Evolutionary conservation across 2,329 filamentous ascomycete species (phyloP).

Genomic region (Amauroascus niger): DNA sequence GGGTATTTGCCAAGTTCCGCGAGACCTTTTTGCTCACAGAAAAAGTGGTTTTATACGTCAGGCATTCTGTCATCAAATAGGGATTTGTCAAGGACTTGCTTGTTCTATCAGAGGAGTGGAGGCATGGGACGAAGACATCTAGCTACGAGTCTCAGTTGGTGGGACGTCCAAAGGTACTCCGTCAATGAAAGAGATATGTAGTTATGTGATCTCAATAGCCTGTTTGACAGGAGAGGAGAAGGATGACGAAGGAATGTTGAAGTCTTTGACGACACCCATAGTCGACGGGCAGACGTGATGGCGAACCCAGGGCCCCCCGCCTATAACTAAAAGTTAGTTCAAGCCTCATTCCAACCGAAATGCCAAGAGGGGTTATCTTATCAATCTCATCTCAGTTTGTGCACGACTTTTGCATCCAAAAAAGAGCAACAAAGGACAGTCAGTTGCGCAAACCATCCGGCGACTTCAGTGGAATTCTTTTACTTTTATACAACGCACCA

Average conservation of each 20-base stretch:
- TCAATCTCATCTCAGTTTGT: background rate
- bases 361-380: background rate
- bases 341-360: no score
- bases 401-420: no score
- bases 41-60: background rate
- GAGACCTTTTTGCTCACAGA: constrained; percentile 26
- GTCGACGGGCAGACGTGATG: no score
- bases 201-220: no score
- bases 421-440: background rate
- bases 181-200: no score
- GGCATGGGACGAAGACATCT: background rate
- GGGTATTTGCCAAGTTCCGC: constrained; percentile 35
- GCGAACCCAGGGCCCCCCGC: no score
- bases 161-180: no score
- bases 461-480: background rate
- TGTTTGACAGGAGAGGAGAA: no score
- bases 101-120: constrained; percentile 1
- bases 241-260: no score
- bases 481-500: constrained; percentile 28
- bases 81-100: constrained; percentile 2
- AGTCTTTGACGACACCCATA: no score
- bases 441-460: background rate
- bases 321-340: no score
- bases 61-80: background rate
- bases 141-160: background rate